A percentile compares a stretch with the other conserved stretches of the same genome.
Evolutionary conservation across 1,284 basidiomycete genomes (phyloP).

Genomic region (Lentinula novae-zelandiae): DNA sequence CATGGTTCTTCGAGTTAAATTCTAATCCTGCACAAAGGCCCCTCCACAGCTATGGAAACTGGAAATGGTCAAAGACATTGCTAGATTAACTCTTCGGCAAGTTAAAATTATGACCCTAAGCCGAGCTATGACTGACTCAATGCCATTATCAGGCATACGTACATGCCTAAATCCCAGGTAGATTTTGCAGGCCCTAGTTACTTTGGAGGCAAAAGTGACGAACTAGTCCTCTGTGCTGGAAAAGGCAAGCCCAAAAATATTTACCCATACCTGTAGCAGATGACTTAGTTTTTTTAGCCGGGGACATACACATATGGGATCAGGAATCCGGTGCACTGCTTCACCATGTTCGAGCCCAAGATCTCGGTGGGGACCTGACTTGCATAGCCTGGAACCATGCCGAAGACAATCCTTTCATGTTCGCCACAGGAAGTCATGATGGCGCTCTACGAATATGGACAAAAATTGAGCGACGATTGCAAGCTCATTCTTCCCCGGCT

Average conservation of each 20-base stretch:
- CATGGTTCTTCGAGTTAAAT: background rate
- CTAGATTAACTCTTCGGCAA: conserved; percentile 14
- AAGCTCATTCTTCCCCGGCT: background rate
- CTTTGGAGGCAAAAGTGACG: conserved; percentile 74
- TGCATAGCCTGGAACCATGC: conserved; percentile 76
- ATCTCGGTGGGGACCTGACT: conserved; percentile 62
- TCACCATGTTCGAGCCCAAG: conserved; percentile 60
- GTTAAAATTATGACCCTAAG: background rate
- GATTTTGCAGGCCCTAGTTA: conserved; percentile 78
- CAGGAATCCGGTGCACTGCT: conserved; percentile 66
- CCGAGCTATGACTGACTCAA: background rate
- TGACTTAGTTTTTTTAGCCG: conserved; percentile 39
- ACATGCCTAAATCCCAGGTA: conserved; percentile 63
- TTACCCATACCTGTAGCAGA: conserved; percentile 1
- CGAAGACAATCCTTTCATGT: conserved; percentile 67
- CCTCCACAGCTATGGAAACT: conserved; percentile 81
- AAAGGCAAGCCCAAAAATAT: conserved; percentile 45
- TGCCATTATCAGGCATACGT: conserved; percentile 49
- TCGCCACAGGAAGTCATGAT: conserved; percentile 75
- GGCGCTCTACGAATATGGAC: conserved; percentile 72
- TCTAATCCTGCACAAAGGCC: conserved; percentile 37
- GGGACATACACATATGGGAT: conserved; percentile 84
- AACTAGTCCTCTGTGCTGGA: conserved; percentile 71
- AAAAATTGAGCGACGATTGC: conserved; percentile 20
- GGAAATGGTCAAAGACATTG: conserved; percentile 52